phyloP scores from a whole-genome alignment of 2,329 filamentous ascomycete genomes.

The Aspergillus novofumigatus region DNA sequence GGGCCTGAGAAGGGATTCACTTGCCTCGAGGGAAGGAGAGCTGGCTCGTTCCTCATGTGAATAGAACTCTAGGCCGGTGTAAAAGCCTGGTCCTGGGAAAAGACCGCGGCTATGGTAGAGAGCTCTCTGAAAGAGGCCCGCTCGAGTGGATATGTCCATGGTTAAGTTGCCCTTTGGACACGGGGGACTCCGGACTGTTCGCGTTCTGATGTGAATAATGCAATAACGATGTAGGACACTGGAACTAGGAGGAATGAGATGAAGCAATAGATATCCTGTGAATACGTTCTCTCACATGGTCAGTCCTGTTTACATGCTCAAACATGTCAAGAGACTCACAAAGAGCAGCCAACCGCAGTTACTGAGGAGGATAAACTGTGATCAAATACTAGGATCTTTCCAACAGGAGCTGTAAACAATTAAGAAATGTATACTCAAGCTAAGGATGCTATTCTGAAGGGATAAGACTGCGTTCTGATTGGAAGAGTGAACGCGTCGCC shows the following conservation, averaged over 20 bases:
- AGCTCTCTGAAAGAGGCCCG: neutral
- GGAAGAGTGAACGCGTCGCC: neutral
- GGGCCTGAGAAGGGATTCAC: neutral
- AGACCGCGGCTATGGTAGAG: neutral
- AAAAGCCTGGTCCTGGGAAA: neutral
- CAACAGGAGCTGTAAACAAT: neutral
- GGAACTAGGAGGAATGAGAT: neutral
- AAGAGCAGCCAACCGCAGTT: neutral
- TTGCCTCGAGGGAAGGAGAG: neutral
- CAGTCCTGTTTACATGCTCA: neutral
- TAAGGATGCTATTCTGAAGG: neutral
- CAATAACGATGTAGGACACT: neutral
- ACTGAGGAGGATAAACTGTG: neutral
- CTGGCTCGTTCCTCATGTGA: neutral
- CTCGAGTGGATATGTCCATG: neutral
- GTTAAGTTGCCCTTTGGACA: neutral
- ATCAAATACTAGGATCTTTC: neutral
- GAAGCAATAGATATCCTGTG: neutral
- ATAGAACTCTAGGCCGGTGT: neutral
- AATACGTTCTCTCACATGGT: neutral
- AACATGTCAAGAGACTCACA: neutral
- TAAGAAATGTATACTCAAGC: neutral
- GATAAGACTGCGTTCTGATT: neutral
- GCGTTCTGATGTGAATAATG: neutral
- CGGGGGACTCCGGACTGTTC: neutral